Percentiles rank a stretch among this genome's conserved stretches.
Evolutionary conservation across 2,329 filamentous ascomycete genomes (phyloP).

Genomic region (Plectosphaerella plurivora): DNA sequence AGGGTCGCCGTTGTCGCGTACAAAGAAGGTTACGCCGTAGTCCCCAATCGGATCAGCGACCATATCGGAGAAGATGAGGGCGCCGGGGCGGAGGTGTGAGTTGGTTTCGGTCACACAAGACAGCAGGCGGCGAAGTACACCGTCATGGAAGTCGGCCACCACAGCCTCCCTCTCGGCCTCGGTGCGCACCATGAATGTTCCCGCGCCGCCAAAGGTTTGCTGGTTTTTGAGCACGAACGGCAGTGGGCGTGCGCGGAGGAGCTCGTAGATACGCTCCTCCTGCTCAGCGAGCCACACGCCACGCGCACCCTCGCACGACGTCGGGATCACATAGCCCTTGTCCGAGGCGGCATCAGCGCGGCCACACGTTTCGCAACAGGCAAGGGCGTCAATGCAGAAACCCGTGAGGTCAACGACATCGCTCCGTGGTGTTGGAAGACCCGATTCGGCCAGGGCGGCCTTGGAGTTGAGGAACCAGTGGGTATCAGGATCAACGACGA

Average conservation of each 20-base stretch:
- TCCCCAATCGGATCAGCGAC: conserved; percentile 23
- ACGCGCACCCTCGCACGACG: conserved; percentile 18
- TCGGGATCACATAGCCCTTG: conserved; percentile 17
- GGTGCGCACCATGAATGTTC: conserved; percentile 24
- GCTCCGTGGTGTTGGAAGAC: conserved; percentile 24
- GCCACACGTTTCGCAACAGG: conserved; percentile 20
- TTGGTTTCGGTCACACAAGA: conserved; percentile 23
- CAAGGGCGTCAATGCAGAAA: conserved; percentile 6
- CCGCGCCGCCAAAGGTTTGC: conserved; percentile 30
- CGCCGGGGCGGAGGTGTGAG: conserved; percentile 22
- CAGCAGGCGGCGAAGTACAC: conserved; percentile 22
- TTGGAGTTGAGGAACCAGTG: conserved; percentile 32
- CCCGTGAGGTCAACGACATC: conserved; percentile 19
- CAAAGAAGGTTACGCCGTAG: conserved; percentile 28
- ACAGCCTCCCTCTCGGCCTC: conserved; percentile 19
- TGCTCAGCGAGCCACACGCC: conserved; percentile 23
- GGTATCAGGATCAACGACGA: conserved; percentile 21
- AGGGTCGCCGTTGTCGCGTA: conserved; percentile 16
- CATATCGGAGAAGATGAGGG: conserved; percentile 24
- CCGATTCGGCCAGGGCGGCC: conserved; percentile 24
- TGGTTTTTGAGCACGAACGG: conserved; percentile 34
- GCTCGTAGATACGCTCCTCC: conserved; percentile 16
- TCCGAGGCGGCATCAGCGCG: neutral
- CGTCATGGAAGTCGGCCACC: conserved; percentile 16
- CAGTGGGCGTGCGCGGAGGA: conserved; percentile 15